Conservation (phyloP, 1,284 basidiomycete genomes). For the Kwoniella shivajii region DNA sequence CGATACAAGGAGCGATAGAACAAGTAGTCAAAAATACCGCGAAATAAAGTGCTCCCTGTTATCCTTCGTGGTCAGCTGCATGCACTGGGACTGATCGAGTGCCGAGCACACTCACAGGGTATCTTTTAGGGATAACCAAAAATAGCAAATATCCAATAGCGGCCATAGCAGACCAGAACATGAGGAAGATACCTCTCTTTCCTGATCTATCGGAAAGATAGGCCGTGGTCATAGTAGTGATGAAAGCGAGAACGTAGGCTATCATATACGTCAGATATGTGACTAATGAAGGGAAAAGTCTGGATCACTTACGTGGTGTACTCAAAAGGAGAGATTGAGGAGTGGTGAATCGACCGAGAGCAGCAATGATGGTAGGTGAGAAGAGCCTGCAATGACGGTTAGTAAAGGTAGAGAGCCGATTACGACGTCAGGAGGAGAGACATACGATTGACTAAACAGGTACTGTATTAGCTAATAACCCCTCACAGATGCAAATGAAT, state of each 20-base stretch:
- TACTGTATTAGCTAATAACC: not conserved
- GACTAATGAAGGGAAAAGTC: conserved; percentile 9
- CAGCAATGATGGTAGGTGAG: conserved; percentile 54
- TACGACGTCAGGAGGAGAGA: not conserved
- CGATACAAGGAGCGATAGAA: conserved; percentile 53
- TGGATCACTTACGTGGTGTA: conserved; percentile 45
- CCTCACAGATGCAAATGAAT: not conserved
- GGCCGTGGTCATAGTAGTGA: conserved; percentile 55
- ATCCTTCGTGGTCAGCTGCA: not conserved
- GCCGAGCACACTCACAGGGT: conserved; percentile 18
- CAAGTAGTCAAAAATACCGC: conserved; percentile 55
- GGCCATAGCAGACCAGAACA: conserved; percentile 54
- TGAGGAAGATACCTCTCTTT: conserved; percentile 53
- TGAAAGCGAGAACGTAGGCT: conserved; percentile 58
- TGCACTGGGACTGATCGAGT: not conserved
- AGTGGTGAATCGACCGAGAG: conserved; percentile 51
- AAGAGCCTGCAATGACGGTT: conserved; percentile 37
- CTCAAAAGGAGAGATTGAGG: conserved; percentile 54
- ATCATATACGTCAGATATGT: conserved; percentile 2
- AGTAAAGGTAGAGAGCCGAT: not conserved
- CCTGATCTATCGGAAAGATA: conserved; percentile 51
- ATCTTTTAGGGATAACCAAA: conserved; percentile 39
- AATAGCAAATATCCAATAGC: conserved; percentile 56
- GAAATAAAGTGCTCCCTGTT: conserved; percentile 53
- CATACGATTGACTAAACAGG: conserved; percentile 32